A percentile compares a stretch with the other conserved stretches of the same genome.
phyloP scores from a whole-genome alignment of 306 rosid species.

The Fragaria ananassa region DNA sequence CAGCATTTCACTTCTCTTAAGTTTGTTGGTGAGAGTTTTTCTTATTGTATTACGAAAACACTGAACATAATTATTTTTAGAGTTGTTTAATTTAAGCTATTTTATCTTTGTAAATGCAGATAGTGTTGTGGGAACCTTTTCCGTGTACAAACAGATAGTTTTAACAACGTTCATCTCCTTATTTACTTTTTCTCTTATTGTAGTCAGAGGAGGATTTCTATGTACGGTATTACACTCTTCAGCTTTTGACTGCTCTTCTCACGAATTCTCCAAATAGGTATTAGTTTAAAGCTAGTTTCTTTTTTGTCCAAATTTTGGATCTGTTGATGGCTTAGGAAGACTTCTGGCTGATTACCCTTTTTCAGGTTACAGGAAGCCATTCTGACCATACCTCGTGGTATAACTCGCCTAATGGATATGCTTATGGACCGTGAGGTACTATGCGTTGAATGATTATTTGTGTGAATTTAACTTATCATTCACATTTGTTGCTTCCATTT shows the following conservation, averaged over 20 bases:
- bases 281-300: slow-evolving; percentile 24
- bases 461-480: slow-evolving; percentile 9
- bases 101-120: slow-evolving; percentile 25
- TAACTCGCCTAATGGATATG: slow-evolving; percentile 95
- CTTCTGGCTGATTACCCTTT: slow-evolving; percentile 36
- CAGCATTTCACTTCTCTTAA: slow-evolving; percentile 79
- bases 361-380: slow-evolving; percentile 95
- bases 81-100: neutral
- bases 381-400: slow-evolving; percentile 85
- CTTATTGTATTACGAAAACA: slow-evolving; percentile 15
- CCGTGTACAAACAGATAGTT: neutral
- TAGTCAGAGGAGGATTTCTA: slow-evolving; percentile 96
- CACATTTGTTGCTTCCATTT: neutral
- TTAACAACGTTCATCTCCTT: neutral
- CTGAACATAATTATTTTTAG: neutral
- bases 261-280: slow-evolving; percentile 80
- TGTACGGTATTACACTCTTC: slow-evolving; percentile 89
- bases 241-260: slow-evolving; percentile 86
- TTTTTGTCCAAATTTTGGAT: slow-evolving; percentile 20
- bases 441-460: slow-evolving; percentile 4
- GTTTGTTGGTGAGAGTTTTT: slow-evolving; percentile 70
- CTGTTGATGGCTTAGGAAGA: slow-evolving; percentile 16
- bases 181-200: slow-evolving; percentile 27
- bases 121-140: neutral
- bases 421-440: slow-evolving; percentile 97